Conservation (phyloP, 1,139 yeast species). For the Wickerhamiella pararugosa region DNA sequence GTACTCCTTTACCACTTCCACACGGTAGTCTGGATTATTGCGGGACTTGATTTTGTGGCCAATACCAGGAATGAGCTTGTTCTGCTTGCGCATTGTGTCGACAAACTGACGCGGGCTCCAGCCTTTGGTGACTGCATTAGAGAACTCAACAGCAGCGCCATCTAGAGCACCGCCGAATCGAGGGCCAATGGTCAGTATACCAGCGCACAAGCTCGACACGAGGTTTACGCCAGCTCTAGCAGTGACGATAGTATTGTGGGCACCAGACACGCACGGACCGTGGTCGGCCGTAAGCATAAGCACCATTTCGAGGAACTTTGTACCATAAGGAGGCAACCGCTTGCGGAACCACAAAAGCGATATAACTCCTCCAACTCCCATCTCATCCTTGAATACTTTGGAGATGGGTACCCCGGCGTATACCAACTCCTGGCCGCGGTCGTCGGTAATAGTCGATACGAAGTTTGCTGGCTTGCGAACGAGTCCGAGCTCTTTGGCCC, state of each 20-base stretch:
- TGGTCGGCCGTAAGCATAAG: constrained; percentile 36
- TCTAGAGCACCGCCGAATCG: constrained; percentile 35
- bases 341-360: constrained; percentile 34
- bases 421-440: constrained; percentile 33
- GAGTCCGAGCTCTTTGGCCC: constrained; percentile 35
- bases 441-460: constrained; percentile 34
- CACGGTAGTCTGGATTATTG: constrained; percentile 35
- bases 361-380: constrained; percentile 36
- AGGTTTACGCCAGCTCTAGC: constrained; percentile 35
- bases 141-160: constrained; percentile 34
- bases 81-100: constrained; percentile 33
- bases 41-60: constrained; percentile 35
- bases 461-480: constrained; percentile 35
- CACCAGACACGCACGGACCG: constrained; percentile 36
- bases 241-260: constrained; percentile 35
- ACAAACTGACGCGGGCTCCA: constrained; percentile 33
- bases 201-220: constrained; percentile 32
- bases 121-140: constrained; percentile 31
- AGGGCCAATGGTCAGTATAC: constrained; percentile 32
- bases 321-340: constrained; percentile 30
- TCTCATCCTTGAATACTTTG: constrained; percentile 33
- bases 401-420: constrained; percentile 35
- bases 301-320: constrained; percentile 34
- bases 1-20: constrained; percentile 33
- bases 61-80: constrained; percentile 34